Base-by-base conservation (phyloP, 2,329 filamentous ascomycete genomes). In the Phaeosphaeriaceae sp. region DNA sequence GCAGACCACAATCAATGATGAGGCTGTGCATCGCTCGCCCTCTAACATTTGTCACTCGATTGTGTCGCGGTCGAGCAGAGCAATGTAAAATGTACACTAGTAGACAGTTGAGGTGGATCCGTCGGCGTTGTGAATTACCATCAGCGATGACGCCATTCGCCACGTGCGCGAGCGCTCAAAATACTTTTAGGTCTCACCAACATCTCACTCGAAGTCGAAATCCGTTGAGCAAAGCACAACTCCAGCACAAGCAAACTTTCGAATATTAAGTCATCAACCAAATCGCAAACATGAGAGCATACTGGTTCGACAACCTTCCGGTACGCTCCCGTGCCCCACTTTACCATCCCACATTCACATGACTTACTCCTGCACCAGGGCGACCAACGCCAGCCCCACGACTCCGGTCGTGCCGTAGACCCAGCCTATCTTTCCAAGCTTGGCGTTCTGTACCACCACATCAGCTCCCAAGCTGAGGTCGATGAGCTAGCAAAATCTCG, bases 351-450 rank as follows among this genome's bases (percentile, higher is more conserved):
- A 46, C 19, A 11, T 42, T 53, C 60, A 63, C 62, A 55, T 57
- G 61, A 63, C 66, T 67, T 58, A 70, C 61, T 57, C 31, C 47
- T 11, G 45, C 25, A 24, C 3, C 75, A 96, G 92, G 93, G 92
- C 81, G 95, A 99, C 85, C 95, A 97, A 82, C 93, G 95, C 75
- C 86, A 90, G 45, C 86, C 91, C 53, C 95, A 99, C 81, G 89
- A 97, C 81, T 96, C 92, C 20, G 91, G 92, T 71, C 88, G 87
- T 65, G 73, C 83, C 41, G 86, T 97, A 57, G 80, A 85, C 54
- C 79, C 84, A 49, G 81, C 85, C 5, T 88, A 91, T 56, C 89
- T 99, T 57, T 78, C 83, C 63, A 83, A 85, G 54, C 83, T 98
- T 19, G 94, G 94, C 58, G 92, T 99, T 40, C 79, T 92, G 46